These are phyloP conservation scores for Cyberlindnera galapagoensis DNA, from an alignment of 805 yeast species.

Conservation along the genomic window DNA sequence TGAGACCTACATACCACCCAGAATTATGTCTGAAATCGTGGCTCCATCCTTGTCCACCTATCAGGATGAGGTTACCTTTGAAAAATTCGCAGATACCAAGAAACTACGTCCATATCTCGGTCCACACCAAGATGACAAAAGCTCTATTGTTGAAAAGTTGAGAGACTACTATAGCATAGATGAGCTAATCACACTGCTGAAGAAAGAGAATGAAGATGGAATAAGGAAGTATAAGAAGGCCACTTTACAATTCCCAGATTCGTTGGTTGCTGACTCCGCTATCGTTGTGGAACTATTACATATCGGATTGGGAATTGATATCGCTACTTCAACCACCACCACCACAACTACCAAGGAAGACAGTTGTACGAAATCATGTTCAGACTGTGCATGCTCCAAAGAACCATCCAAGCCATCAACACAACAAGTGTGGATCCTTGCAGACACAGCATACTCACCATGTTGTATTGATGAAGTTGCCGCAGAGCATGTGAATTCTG, in stretches of 20 bases:
- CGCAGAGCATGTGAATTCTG: slow-evolving; percentile 85
- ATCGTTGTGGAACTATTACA: slow-evolving; percentile 54
- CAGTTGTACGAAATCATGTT: slow-evolving; percentile 17
- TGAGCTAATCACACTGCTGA: slow-evolving; percentile 37
- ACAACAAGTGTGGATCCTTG: slow-evolving; percentile 68
- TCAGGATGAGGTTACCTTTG: slow-evolving; percentile 56
- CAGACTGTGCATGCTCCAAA: slow-evolving; percentile 20
- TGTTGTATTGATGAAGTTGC: slow-evolving; percentile 98
- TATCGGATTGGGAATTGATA: slow-evolving; percentile 14
- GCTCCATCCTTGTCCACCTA: slow-evolving; percentile 75
- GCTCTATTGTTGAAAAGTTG: slow-evolving; percentile 24
- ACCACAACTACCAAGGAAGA: slow-evolving; percentile 7
- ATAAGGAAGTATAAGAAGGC: slow-evolving; percentile 38
- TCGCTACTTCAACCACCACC: slow-evolving; percentile 5
- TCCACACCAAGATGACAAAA: slow-evolving; percentile 16
- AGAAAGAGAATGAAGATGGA: slow-evolving; percentile 24
- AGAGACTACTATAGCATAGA: slow-evolving; percentile 49
- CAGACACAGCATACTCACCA: slow-evolving; percentile 92
- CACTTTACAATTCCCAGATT: slow-evolving; percentile 90
- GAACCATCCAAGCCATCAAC: slow-evolving; percentile 4
- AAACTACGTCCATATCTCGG: slow-evolving; percentile 27
- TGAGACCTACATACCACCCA: no score
- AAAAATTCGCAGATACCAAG: slow-evolving; percentile 29
- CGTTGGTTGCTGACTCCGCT: slow-evolving; percentile 70
- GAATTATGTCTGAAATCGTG: slow-evolving; percentile 22